Conservation (phyloP, 1,284 basidiomycete genomes). For the Leccinum colubrinum region DNA sequence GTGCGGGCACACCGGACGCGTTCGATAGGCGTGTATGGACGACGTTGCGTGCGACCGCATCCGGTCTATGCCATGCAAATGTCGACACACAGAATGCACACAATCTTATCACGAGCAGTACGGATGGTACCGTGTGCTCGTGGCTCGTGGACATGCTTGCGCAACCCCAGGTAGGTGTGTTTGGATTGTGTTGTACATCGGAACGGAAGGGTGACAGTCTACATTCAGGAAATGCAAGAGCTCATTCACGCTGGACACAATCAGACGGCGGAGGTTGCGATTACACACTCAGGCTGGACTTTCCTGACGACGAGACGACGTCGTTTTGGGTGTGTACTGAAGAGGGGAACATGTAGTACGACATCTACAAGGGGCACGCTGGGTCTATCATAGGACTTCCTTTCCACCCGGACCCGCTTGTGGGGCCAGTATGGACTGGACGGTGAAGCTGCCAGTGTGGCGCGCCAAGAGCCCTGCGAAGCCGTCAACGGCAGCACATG, state of each 20-base stretch:
- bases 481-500: constrained; percentile 51
- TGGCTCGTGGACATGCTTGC: constrained; percentile 99
- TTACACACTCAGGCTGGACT: constrained; percentile 77
- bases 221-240: constrained; percentile 81
- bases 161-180: constrained; percentile 75
- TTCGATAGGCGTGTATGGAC: no score
- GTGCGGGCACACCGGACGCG: no score
- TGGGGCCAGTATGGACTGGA: constrained; percentile 96
- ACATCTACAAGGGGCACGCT: constrained; percentile 90
- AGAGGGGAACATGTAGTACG: constrained; percentile 92
- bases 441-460: constrained; percentile 82
- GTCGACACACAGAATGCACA: constrained; percentile 98
- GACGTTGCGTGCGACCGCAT: constrained; percentile 33
- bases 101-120: constrained; percentile 93
- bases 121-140: constrained; percentile 94
- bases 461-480: constrained; percentile 65
- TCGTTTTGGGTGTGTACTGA: constrained; percentile 97
- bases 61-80: constrained; percentile 97
- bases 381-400: constrained; percentile 92
- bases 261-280: constrained; percentile 94
- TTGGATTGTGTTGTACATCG: not conserved
- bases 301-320: constrained; percentile 93
- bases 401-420: constrained; percentile 78
- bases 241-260: constrained; percentile 84
- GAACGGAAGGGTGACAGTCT: not conserved